Percentiles rank a stretch among this genome's conserved stretches.
These are phyloP conservation scores for Arachnopeziza araneosa DNA, from an alignment of 2,329 filamentous ascomycete genomes.

Conservation along the genomic window DNA sequence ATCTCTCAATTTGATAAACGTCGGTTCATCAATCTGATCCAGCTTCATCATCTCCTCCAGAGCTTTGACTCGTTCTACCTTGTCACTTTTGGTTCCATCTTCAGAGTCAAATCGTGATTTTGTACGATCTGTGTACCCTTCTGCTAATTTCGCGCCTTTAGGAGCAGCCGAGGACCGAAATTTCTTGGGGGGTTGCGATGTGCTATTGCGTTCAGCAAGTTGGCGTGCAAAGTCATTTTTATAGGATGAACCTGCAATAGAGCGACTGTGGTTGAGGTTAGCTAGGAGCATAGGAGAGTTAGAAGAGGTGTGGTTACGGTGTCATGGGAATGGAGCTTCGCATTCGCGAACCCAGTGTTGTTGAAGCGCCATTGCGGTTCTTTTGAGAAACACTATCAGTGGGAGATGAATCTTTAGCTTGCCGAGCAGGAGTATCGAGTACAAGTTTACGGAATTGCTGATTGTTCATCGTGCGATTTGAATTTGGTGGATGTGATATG, in stretches of 20 bases:
- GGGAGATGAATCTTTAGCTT: slow-evolving; percentile 23
- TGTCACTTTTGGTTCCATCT: slow-evolving; percentile 40
- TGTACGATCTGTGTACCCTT: slow-evolving; percentile 81
- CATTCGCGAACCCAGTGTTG: slow-evolving; percentile 68
- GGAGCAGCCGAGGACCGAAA: slow-evolving; percentile 70
- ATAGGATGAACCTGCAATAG: slow-evolving; percentile 15
- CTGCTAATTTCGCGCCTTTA: slow-evolving; percentile 72
- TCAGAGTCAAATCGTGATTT: slow-evolving; percentile 52
- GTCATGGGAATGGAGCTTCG: slow-evolving; percentile 89
- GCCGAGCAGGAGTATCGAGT: slow-evolving; percentile 43
- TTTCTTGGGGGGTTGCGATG: slow-evolving; percentile 55
- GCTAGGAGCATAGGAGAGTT: not conserved
- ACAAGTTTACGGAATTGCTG: slow-evolving; percentile 84
- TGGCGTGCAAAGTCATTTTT: slow-evolving; percentile 72
- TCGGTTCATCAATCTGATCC: slow-evolving; percentile 74
- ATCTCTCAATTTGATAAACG: slow-evolving; percentile 67
- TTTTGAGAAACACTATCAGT: slow-evolving; percentile 22
- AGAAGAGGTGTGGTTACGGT: slow-evolving; percentile 52
- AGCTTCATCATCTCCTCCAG: slow-evolving; percentile 78
- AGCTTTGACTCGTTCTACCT: slow-evolving; percentile 64
- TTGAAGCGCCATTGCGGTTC: slow-evolving; percentile 42
- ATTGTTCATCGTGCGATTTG: slow-evolving; percentile 70
- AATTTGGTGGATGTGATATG: not conserved
- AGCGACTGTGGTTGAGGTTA: slow-evolving; percentile 12
- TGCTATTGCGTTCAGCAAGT: slow-evolving; percentile 58